phyloP scores from a whole-genome alignment of 2,329 filamentous ascomycete species.

The Cryoendolithus antarcticus region DNA sequence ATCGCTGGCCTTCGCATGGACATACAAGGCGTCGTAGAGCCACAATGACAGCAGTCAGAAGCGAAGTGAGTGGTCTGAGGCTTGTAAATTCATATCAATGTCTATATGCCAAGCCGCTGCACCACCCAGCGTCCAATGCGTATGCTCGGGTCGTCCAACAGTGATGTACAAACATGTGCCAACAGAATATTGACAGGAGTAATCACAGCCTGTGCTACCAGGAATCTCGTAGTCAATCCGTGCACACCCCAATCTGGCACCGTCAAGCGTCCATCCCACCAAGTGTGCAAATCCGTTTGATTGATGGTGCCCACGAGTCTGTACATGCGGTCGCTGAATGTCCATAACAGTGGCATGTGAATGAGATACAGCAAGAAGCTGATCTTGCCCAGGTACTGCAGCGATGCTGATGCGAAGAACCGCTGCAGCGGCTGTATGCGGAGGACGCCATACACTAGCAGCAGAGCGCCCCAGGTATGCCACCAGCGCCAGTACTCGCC shows the following conservation, averaged over 20 bases:
- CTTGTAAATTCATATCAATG: constrained; percentile 14
- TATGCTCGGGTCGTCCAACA: background rate
- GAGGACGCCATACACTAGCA: constrained; percentile 41
- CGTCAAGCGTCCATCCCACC: background rate
- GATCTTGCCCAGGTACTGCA: constrained; percentile 49
- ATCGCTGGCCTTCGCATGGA: too few relatives aligned
- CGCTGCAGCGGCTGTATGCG: constrained; percentile 35
- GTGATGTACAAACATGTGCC: background rate
- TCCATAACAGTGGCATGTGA: constrained; percentile 45
- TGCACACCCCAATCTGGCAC: background rate
- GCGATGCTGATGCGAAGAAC: constrained; percentile 37
- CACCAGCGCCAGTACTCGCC: constrained; percentile 38
- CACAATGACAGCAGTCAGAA: too few relatives aligned
- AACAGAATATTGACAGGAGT: background rate
- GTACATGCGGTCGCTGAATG: constrained; percentile 41
- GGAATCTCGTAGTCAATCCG: background rate
- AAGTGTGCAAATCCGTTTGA: constrained; percentile 18
- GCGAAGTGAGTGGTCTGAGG: too few relatives aligned
- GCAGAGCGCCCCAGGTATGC: constrained; percentile 41
- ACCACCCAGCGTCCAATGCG: background rate
- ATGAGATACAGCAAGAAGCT: constrained; percentile 51
- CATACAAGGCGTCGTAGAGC: too few relatives aligned
- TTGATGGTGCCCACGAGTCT: constrained; percentile 30
- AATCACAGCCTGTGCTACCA: background rate
- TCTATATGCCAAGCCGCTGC: too few relatives aligned